phyloP scores from a whole-genome alignment of 2,329 filamentous ascomycete genomes.

The Colletotrichum orchidophilum region DNA sequence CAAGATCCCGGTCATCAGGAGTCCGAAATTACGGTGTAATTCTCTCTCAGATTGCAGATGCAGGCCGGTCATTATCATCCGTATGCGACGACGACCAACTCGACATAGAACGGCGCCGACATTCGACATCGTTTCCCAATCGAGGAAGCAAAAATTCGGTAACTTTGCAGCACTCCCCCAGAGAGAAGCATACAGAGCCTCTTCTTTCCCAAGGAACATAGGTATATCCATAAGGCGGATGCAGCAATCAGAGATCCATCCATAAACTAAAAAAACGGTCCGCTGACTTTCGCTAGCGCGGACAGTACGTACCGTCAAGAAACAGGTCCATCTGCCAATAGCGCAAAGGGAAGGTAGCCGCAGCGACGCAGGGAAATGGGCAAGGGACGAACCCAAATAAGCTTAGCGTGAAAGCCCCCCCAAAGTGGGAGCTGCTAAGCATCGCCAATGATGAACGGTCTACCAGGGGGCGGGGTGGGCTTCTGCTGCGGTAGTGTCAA shows the following conservation, averaged over 20 bases:
- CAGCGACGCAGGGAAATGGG: conserved; percentile 13
- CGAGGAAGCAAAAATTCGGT: background rate
- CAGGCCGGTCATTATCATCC: conserved; percentile 6
- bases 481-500: conserved; percentile 24
- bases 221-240: background rate
- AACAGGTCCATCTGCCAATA: conserved; percentile 10
- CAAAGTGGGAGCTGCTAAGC: conserved; percentile 27
- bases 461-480: conserved; percentile 14
- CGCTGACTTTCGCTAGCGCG: background rate
- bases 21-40: conserved; percentile 28
- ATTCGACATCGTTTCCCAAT: background rate
- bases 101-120: background rate
- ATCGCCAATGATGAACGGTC: conserved; percentile 14
- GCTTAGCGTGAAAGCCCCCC: conserved; percentile 26
- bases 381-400: conserved; percentile 23
- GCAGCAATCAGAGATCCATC: background rate
- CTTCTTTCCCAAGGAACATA: background rate
- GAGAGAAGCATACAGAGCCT: background rate
- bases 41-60: conserved; percentile 11
- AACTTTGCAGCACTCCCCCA: background rate
- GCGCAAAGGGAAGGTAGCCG: background rate
- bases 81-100: background rate
- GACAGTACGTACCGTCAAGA: background rate
- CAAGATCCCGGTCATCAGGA: conserved; percentile 10
- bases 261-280: background rate